Evolutionary conservation across 208 protist genomes (phyloP), one percentile per base, ranked within the genome.

Genomic region (Wallacemonas rigidus): DNA sequence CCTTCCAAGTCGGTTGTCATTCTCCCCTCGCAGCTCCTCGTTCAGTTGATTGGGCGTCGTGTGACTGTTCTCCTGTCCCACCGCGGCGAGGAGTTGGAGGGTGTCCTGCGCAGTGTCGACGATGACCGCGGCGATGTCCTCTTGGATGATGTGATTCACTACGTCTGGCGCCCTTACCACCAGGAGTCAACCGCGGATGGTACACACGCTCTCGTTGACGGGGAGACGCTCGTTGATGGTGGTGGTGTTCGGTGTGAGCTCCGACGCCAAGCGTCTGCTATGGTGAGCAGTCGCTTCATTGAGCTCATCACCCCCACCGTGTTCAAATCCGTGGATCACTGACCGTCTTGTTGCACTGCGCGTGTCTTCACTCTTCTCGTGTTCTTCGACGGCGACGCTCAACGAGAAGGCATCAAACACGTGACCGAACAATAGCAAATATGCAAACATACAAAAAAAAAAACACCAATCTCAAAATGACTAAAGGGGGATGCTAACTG

Each of bases 241-340:
- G 85, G 85, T 44, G 85, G 85, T 44, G 67, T 56, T n/a, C 77
- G 86, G 1, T 57, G 63, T 26, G 78, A 87, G 61, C 35, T 91
- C 51, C 76, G 78, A 3, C 83, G 80, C 1, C 87, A 77, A 45
- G 58, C 53, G 0, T 76, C 86, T 51, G 85, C 81, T 0, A 87
- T 95, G 83, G 79, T 95, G 15, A 95, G 87, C 58, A 93, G 87
- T 65, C 71, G 73, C 5, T 95, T 82, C 56, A 81, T 93, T 15
- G 80, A 88, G 4, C 67, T 91, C 50, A 88, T 95, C 69, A 86
- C 90, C 3, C 90, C 82, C 2, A 86, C 83, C 1, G 53, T 81
- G 44, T 92, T 92, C 61, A 60, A 67, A 26, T 55, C 75, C 0
- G 53, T 35, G 7, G 60, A 3, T 35, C 60, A 50, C 17, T 69